These are phyloP conservation scores for Pichia occidentalis DNA, from an alignment of 805 yeast genomes.

Conservation along the genomic window DNA sequence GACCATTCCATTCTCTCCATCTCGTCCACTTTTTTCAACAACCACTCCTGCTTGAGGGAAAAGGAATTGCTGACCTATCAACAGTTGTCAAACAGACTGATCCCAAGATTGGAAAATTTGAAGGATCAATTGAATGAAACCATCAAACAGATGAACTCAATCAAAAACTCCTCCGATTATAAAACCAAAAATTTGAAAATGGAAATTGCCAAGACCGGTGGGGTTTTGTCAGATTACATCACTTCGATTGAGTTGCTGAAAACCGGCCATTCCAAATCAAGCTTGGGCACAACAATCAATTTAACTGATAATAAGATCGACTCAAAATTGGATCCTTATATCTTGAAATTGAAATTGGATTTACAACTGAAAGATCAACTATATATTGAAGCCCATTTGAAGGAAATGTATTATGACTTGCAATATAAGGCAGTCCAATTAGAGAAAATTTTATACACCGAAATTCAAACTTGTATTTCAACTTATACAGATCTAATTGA, in stretches of 20 bases:
- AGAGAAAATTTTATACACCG: constrained; percentile 56
- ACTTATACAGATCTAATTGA: constrained; percentile 46
- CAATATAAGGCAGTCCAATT: constrained; percentile 61
- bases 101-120: constrained; percentile 51
- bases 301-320: constrained; percentile 18
- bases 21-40: constrained; percentile 27
- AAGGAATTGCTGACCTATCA: constrained; percentile 46
- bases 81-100: constrained; percentile 40
- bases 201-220: constrained; percentile 61
- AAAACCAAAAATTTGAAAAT: constrained; percentile 47
- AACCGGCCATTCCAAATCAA: constrained; percentile 30
- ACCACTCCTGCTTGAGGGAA: constrained; percentile 31
- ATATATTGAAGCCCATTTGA: constrained; percentile 56
- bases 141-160: constrained; percentile 46
- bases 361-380: constrained; percentile 59
- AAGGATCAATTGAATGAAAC: constrained; percentile 47
- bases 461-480: constrained; percentile 51
- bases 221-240: constrained; percentile 41
- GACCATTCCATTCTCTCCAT: constrained; percentile 34
- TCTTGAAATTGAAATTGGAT: constrained; percentile 55
- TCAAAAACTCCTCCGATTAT: constrained; percentile 48
- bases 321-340: constrained; percentile 50
- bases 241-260: constrained; percentile 38
- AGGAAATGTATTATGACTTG: constrained; percentile 58
- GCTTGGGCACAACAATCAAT: constrained; percentile 26